Evolutionary conservation across 441 rosid species (phyloP), one percentile per base, ranked within the genome.

Genomic region (Mallotus japonicus): DNA sequence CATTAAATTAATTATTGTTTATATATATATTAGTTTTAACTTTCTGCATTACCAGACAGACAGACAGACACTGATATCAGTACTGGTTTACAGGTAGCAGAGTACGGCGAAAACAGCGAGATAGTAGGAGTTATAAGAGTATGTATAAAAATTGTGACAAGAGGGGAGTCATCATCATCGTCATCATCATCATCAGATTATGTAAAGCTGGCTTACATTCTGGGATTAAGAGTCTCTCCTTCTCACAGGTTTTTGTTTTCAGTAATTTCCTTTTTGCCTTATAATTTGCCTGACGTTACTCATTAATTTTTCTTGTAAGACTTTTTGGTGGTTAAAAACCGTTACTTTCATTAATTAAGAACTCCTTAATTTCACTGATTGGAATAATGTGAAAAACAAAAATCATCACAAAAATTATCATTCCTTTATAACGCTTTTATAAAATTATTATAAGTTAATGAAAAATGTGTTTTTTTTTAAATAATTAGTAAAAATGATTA

Each of bases 91-190:
- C 80, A 91, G 93, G 89, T 91, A 28, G 97, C 97, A 20, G 92
- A 87, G 79, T 86, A 83, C 66, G 89, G 92, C 53, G 81, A 84
- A 62, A 83, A 79, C 24, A 78, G 78, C 44, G 84, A 85, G 69
- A 81, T 85, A n/a, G 90, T 88, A 12, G 95, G 97, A 74, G 87
- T 82, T 5, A 82, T 91, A 67, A 85, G 97, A 74, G 97, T 88
- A 0, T 86, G 93, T 51, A 76, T 89, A n/a, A 91, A 89, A 71
- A 82, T 80, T 28, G 95, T 87, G 65, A 85, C 87, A 17, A 81
- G 78, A 74, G 93, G 89, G 62, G 64, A 28, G 32, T 28, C 32
- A 3, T 28, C 32, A 3, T 28, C 32, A 28, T 28, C 28, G 28
- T 24, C 32, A 28, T 28, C 32, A 28, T 28, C 73, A 46, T 85